A percentile compares a stretch with the other conserved stretches of the same genome.
These are phyloP conservation scores for Carallia pectinifolia DNA, from an alignment of 345 rosid genomes.

Conservation along the genomic window DNA sequence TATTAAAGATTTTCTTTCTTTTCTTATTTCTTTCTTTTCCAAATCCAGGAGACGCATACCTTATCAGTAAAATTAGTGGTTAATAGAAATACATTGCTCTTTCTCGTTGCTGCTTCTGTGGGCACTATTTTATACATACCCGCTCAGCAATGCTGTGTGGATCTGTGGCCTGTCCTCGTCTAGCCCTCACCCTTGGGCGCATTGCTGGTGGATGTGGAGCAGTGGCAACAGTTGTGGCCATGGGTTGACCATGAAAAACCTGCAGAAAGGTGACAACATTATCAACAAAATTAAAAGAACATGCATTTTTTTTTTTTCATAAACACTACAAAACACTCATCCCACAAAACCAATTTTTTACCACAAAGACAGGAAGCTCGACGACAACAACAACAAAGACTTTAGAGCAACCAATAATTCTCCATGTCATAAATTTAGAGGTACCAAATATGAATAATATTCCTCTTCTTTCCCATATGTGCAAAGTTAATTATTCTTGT, in stretches of 20 bases:
- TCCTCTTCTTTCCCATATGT: no score
- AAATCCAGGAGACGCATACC: background rate
- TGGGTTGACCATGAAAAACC: conserved; percentile 91
- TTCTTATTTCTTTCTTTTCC: background rate
- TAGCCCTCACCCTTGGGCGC: conserved; percentile 97
- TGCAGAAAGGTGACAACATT: conserved; percentile 28
- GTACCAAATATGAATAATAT: no score
- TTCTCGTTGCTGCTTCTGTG: background rate
- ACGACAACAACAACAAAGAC: no score
- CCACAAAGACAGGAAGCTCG: no score
- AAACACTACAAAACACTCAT: background rate
- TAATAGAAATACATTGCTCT: background rate
- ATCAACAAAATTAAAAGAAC: background rate
- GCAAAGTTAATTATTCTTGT: no score
- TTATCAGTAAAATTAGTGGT: background rate
- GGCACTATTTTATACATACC: conserved; percentile 40
- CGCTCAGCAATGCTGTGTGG: conserved; percentile 99
- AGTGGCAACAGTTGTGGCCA: conserved; percentile 61
- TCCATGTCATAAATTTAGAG: no score
- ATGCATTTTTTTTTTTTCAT: background rate
- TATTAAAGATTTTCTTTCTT: no score
- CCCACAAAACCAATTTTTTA: background rate
- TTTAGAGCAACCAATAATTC: no score
- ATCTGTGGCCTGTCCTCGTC: conserved; percentile 99
- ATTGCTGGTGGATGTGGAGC: conserved; percentile 90